Evolutionary conservation across 169 alveolate genomes (phyloP).

Genomic region (Babesia gibsoni): DNA sequence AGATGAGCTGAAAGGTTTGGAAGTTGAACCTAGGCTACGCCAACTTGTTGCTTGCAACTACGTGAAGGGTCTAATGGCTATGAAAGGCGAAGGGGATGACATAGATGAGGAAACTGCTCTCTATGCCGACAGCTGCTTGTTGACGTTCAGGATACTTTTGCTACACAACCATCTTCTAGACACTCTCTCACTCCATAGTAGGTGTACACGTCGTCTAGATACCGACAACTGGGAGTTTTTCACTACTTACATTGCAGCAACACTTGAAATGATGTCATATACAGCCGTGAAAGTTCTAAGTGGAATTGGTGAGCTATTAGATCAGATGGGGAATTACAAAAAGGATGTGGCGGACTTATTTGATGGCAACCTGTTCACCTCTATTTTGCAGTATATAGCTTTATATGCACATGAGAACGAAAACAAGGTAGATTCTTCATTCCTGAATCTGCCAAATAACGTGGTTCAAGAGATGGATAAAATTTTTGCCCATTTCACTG

Average conservation of each 20-base stretch:
- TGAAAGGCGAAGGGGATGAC: conserved; percentile 25
- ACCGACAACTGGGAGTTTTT: conserved; percentile 43
- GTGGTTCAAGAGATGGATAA: conserved; percentile 15
- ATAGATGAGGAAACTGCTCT: conserved; percentile 35
- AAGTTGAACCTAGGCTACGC: conserved; percentile 9
- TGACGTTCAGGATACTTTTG: conserved; percentile 50
- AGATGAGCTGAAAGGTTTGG: conserved; percentile 2
- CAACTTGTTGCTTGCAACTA: conserved; percentile 49
- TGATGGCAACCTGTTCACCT: conserved; percentile 57
- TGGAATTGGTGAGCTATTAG: neutral
- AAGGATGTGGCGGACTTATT: conserved; percentile 44
- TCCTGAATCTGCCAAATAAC: conserved; percentile 1
- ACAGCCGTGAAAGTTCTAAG: conserved; percentile 17
- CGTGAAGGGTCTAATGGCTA: conserved; percentile 18
- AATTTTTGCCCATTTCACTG: conserved; percentile 30
- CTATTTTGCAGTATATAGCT: conserved; percentile 32
- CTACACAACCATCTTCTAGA: conserved; percentile 51
- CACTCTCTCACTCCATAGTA: conserved; percentile 9
- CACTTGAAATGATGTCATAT: conserved; percentile 47
- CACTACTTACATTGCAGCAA: conserved; percentile 37
- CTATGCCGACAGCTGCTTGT: conserved; percentile 23
- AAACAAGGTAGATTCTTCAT: conserved; percentile 30
- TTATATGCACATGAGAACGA: conserved; percentile 26
- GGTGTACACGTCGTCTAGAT: conserved; percentile 47
- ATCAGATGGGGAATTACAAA: conserved; percentile 2